Conservation (phyloP, 345 rosid genomes). For the Eucalyptus marginata region DNA sequence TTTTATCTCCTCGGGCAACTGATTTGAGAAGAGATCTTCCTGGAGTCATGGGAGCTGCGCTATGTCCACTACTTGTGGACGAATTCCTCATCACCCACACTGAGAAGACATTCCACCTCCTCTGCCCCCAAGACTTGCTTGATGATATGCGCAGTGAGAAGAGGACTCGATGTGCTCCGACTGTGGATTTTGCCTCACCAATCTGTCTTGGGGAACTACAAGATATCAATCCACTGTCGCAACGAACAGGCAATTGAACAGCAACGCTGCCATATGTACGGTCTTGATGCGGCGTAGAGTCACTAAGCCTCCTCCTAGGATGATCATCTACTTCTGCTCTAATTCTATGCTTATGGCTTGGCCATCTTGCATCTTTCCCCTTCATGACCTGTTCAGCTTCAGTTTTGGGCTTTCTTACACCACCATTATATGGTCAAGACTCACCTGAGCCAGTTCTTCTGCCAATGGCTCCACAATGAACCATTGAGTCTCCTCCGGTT, state of each 20-base stretch:
- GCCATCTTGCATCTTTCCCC: background rate
- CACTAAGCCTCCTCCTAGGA: background rate
- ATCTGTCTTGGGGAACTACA: background rate
- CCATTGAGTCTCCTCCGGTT: background rate
- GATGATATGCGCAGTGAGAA: background rate
- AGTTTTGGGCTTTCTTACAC: background rate
- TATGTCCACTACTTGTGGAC: background rate
- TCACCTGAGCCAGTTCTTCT: background rate
- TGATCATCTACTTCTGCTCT: background rate
- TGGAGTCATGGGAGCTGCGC: conserved; percentile 1
- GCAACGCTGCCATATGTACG: background rate
- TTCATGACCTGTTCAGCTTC: background rate
- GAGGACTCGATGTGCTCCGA: background rate
- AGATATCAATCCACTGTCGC: background rate
- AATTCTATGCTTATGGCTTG: background rate
- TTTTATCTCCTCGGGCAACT: background rate
- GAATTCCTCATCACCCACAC: background rate
- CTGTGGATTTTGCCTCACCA: background rate
- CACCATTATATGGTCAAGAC: background rate
- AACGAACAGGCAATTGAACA: background rate
- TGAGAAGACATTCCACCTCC: background rate
- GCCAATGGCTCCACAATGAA: background rate
- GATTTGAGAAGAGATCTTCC: conserved; percentile 8
- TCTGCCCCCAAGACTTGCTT: background rate
- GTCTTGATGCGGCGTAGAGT: background rate